phyloP scores from a whole-genome alignment of 2,329 filamentous ascomycete species.

The Paradendryphiella salina region DNA sequence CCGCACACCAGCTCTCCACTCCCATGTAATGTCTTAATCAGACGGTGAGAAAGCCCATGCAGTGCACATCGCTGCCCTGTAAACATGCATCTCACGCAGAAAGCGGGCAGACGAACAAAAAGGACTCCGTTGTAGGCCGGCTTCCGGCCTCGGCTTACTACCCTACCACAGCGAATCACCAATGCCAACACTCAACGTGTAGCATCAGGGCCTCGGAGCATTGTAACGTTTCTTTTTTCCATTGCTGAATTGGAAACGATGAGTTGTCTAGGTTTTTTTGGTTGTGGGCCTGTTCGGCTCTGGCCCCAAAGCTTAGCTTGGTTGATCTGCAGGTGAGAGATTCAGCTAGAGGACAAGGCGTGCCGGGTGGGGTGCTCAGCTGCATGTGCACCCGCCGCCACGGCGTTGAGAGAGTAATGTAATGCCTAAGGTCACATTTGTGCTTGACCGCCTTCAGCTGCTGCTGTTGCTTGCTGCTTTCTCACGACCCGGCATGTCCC shows the following conservation, averaged over 20 bases:
- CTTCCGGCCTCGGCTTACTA: background rate
- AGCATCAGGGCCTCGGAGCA: too few species aligned
- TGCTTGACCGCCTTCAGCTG: too few species aligned
- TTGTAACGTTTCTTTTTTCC: too few species aligned
- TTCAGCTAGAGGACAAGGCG: constrained; percentile 13
- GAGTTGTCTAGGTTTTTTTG: too few species aligned
- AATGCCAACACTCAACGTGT: constrained; percentile 11
- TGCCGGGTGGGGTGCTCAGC: constrained; percentile 11
- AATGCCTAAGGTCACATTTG: too few species aligned
- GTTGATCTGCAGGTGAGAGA: background rate
- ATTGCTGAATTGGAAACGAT: too few species aligned
- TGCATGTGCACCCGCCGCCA: constrained; percentile 9
- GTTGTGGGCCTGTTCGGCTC: background rate
- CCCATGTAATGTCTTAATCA: constrained; percentile 16
- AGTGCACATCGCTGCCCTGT: too few species aligned
- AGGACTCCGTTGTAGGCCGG: background rate
- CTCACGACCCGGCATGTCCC: too few species aligned
- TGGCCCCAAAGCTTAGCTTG: constrained; percentile 11
- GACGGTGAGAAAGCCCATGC: constrained; percentile 27
- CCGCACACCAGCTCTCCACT: constrained; percentile 10
- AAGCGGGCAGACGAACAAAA: background rate
- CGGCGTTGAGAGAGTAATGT: too few species aligned
- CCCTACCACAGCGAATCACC: constrained; percentile 10
- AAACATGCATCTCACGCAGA: too few species aligned
- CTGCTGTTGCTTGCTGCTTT: too few species aligned